phyloP scores from a whole-genome alignment of 148 eudicot genomes.

The Chenopodium suecicum region DNA sequence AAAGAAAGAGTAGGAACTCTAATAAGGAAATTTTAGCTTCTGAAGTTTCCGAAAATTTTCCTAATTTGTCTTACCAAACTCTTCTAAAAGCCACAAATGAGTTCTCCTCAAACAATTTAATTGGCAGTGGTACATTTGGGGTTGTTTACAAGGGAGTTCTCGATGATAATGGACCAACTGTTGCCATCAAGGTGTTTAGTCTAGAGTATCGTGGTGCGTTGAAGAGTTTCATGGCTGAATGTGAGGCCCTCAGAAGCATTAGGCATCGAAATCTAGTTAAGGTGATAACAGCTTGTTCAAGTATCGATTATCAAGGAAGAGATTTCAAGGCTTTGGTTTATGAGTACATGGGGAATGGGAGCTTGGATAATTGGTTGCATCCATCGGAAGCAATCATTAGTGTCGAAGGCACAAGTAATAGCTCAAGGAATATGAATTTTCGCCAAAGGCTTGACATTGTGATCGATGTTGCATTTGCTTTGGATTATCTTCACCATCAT shows the following conservation, averaged over 20 bases:
- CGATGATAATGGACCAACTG: not conserved
- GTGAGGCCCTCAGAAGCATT: conserved; percentile 17
- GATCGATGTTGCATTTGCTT: conserved; percentile 39
- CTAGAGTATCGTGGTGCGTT: conserved; percentile 19
- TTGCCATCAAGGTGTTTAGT: conserved; percentile 21
- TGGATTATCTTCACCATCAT: conserved; percentile 43
- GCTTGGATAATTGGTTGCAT: conserved; percentile 26
- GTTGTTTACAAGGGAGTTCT: conserved; percentile 29
- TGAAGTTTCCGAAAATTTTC: not conserved
- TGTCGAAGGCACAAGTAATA: not conserved
- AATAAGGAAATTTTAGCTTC: not conserved
- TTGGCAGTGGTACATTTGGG: conserved; percentile 30
- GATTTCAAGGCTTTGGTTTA: conserved; percentile 30
- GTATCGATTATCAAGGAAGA: conserved; percentile 23
- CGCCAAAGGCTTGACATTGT: conserved; percentile 20
- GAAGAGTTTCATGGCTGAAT: conserved; percentile 29
- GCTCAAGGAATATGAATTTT: not conserved
- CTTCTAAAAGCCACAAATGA: conserved; percentile 26
- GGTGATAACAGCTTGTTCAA: conserved; percentile 26
- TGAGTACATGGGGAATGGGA: conserved; percentile 26
- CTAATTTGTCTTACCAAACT: conserved; percentile 17
- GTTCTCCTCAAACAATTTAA: conserved; percentile 12
- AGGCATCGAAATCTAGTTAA: conserved; percentile 29
- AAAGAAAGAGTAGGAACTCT: not conserved
- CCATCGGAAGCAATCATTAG: not conserved